Conservation (phyloP, 768 basidiomycete species). For the Hirschioporus abietinus region DNA sequence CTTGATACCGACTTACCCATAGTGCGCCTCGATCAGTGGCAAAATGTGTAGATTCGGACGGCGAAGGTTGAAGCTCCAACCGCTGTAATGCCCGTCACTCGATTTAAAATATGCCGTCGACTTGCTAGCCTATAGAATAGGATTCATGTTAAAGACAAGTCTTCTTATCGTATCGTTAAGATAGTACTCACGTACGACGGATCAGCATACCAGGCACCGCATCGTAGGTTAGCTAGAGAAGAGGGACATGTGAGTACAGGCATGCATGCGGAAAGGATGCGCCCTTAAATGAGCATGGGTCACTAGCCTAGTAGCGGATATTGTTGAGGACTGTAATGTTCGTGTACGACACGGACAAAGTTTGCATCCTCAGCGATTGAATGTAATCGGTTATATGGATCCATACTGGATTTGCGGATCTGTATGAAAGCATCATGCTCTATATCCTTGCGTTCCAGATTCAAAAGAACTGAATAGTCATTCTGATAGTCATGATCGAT, state of each 20-base stretch:
- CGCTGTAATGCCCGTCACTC: constrained; percentile 80
- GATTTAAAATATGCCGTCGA: constrained; percentile 81
- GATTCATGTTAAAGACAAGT: constrained; percentile 11
- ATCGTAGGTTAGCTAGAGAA: constrained; percentile 76
- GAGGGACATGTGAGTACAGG: constrained; percentile 3
- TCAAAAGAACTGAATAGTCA: neutral
- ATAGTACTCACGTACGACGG: constrained; percentile 47
- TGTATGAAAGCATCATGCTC: constrained; percentile 32
- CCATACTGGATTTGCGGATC: constrained; percentile 63
- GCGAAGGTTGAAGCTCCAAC: constrained; percentile 82
- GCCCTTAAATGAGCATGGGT: neutral
- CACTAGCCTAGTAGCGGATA: constrained; percentile 42
- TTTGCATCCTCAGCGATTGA: constrained; percentile 74
- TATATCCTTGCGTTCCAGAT: neutral
- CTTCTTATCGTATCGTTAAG: constrained; percentile 16
- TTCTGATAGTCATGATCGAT: neutral
- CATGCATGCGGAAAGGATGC: neutral
- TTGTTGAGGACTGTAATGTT: constrained; percentile 48
- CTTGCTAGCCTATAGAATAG: constrained; percentile 11
- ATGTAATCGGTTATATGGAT: constrained; percentile 83
- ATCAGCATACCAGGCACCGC: constrained; percentile 91
- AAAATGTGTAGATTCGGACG: constrained; percentile 82
- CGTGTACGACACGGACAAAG: constrained; percentile 57
- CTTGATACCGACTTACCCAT: constrained; percentile 46
- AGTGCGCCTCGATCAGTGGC: constrained; percentile 41